Base-by-base conservation (phyloP, 2,329 filamentous ascomycete species). In the Sclerotinia nivalis region DNA sequence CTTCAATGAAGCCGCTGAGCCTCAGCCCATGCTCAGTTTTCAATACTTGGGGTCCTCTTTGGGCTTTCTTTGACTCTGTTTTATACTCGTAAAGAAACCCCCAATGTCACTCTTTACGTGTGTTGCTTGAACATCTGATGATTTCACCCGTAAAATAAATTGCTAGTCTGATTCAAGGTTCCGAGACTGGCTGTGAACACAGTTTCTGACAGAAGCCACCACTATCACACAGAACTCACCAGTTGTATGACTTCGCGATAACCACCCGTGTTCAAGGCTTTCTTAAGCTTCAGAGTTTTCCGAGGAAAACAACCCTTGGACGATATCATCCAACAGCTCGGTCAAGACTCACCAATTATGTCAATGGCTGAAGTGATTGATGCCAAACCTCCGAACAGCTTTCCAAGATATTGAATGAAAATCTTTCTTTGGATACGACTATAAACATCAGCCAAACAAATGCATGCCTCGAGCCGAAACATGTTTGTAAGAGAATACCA, bases 401-500 rank as follows among this genome's bases (percentile, higher is more conserved):
- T 37, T 50, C 45, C 60, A 37, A 50, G 45, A 37, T 12, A 37
- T 50, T 64, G 45, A 50, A 64, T 25, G 13, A 64, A 61, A 50
- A 50, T 50, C 28, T 60, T 47, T 59, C 20, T 60, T 59, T 67
- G 65, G 10, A 67, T 68, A 45, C 4, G 25, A 69, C 67, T 54
- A 69, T 69, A 69, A 64, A 69, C 67, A 69, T 69, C 67, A 69
- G 67, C 67, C 40, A 49, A 69, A 69, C 40, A 56, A 52, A 56
- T 45, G 64, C 64, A 54, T 54, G 40, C 31, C 40, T 68, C 18
- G 20, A 68, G 22, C 40, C 20, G 5, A 40, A 60, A 50, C 66
- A 31, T 28, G 25, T 31, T 12, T 50, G 60, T 37, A 64, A 49
- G 45, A 50, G 20, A 37, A 25, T 10, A 31, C 60, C 15, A 50